phyloP scores from a whole-genome alignment of 2,329 filamentous ascomycete species.

The Zelopaecilomyces penicillatus region DNA sequence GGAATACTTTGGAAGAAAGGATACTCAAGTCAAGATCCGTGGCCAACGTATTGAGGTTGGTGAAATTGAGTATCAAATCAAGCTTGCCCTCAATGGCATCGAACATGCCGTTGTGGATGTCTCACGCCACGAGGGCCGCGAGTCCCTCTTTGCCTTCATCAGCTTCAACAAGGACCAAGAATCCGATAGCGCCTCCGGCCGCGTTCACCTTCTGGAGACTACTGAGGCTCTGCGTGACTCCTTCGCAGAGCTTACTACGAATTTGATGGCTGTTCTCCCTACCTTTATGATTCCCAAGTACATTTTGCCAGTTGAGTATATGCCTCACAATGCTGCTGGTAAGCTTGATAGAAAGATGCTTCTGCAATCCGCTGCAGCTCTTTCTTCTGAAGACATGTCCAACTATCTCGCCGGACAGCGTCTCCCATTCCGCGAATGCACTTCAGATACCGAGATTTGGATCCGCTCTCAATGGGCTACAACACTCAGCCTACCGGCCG shows the following conservation, averaged over 20 bases:
- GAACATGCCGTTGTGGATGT: conserved; percentile 2
- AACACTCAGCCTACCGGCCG: conserved; percentile 3
- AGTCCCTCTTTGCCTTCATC: conserved; percentile 1
- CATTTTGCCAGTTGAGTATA: conserved; percentile 1
- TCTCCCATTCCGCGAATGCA: conserved; percentile 5
- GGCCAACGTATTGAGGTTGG: conserved; percentile 7
- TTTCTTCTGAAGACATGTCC: not conserved
- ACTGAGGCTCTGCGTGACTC: not conserved
- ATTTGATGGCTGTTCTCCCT: not conserved
- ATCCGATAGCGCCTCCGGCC: not conserved
- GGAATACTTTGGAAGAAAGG: conserved; percentile 4
- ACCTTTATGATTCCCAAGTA: conserved; percentile 5
- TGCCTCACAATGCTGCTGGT: conserved; percentile 6
- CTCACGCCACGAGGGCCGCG: not conserved
- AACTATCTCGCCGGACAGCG: conserved; percentile 1
- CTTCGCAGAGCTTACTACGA: not conserved
- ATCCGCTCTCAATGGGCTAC: conserved; percentile 4
- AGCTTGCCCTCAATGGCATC: not conserved
- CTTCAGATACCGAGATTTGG: conserved; percentile 1
- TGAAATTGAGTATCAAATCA: conserved; percentile 5
- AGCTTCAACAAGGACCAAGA: conserved; percentile 2
- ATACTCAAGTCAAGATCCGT: conserved; percentile 7
- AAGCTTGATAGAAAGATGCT: conserved; percentile 6
- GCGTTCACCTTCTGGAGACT: not conserved
- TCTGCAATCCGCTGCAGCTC: not conserved